These are phyloP conservation scores for Eremochloa ophiuroides DNA, from an alignment of 176 grass and related monocot species.

Conservation along the genomic window DNA sequence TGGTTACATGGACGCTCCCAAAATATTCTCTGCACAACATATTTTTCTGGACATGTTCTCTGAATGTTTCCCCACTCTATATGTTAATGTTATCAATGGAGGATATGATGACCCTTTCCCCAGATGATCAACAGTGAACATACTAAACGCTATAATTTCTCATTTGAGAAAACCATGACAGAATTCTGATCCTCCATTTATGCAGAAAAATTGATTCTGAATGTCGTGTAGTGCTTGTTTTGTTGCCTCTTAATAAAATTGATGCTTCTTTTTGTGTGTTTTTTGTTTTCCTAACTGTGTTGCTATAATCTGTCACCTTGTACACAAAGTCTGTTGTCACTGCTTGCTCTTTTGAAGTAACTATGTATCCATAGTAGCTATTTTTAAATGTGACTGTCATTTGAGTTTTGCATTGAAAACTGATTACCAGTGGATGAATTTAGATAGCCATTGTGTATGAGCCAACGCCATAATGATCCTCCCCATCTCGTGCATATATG, in stretches of 20 bases:
- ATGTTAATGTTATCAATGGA: background rate
- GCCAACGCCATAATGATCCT: slow-evolving; percentile 12
- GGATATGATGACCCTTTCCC: background rate
- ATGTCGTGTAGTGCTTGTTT: background rate
- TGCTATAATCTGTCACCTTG: too few species aligned
- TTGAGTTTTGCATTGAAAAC: background rate
- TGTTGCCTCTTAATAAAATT: background rate
- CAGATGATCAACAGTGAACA: slow-evolving; percentile 17
- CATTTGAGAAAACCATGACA: slow-evolving; percentile 22
- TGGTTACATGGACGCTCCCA: background rate
- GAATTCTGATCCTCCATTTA: slow-evolving; percentile 16
- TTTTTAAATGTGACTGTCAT: background rate
- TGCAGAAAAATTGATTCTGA: background rate
- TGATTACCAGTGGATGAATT: slow-evolving; percentile 28
- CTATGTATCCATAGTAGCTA: background rate
- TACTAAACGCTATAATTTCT: slow-evolving; percentile 8
- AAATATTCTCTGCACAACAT: slow-evolving; percentile 27
- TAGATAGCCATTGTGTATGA: slow-evolving; percentile 38
- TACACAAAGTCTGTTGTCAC: too few species aligned
- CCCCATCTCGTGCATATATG: too few species aligned
- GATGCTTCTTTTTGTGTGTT: background rate
- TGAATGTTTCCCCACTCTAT: background rate
- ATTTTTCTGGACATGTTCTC: slow-evolving; percentile 5
- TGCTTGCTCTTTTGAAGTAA: background rate
- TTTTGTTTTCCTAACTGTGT: background rate